Percentiles rank a stretch among this genome's conserved stretches.
Conservation (phyloP, 345 rosid species). For the Rhodomyrtus tomentosa region DNA sequence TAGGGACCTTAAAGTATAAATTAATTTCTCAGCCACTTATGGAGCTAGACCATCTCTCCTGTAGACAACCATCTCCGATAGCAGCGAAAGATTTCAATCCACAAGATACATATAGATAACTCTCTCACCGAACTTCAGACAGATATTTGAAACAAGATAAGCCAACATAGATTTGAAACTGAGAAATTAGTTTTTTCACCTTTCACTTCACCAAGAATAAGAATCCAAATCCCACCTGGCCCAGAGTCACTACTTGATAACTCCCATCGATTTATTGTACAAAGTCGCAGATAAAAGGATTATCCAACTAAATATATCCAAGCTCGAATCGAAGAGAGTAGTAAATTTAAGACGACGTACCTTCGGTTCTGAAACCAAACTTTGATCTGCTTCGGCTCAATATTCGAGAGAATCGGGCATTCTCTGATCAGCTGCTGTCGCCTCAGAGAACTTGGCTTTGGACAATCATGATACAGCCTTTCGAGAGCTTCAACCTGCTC, state of each 20-base stretch:
- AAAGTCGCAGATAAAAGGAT: not conserved
- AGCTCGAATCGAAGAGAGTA: not conserved
- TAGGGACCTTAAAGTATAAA: not conserved
- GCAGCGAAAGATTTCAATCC: not conserved
- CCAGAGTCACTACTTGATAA: not conserved
- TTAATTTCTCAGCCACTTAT: not conserved
- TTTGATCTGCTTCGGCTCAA: constrained; percentile 82
- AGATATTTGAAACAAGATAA: not conserved
- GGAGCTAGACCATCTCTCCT: not conserved
- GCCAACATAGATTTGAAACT: not conserved
- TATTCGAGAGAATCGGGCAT: constrained; percentile 67
- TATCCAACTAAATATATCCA: not conserved
- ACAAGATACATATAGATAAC: not conserved
- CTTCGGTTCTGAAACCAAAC: constrained; percentile 83
- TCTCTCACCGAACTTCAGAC: not conserved
- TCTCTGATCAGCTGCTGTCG: constrained; percentile 72
- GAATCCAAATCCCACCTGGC: not conserved
- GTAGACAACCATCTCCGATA: not conserved
- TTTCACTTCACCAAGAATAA: not conserved
- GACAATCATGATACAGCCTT: constrained; percentile 61
- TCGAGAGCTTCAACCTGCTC: constrained; percentile 81
- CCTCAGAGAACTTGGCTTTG: constrained; percentile 71
- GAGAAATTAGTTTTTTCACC: not conserved
- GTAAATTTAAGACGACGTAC: constrained; percentile 7
- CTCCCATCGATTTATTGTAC: not conserved